Evolutionary conservation across 2,329 filamentous ascomycete species (phyloP).

Genomic region (Ophiostoma perfectum): DNA sequence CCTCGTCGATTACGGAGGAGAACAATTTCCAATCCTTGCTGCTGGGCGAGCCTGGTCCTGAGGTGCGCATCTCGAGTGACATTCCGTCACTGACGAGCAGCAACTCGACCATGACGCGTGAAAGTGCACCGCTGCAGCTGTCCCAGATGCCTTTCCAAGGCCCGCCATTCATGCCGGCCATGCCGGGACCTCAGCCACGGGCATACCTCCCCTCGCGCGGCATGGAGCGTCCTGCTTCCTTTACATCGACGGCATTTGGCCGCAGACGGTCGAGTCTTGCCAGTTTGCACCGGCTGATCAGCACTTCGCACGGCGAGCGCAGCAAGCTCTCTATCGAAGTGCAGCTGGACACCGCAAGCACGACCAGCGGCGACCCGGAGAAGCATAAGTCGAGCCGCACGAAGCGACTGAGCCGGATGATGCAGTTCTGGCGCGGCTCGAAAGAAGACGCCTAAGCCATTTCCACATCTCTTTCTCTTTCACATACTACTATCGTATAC

Average conservation of each 20-base stretch:
- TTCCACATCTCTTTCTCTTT: background rate
- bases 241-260: constrained; percentile 58
- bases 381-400: constrained; percentile 58
- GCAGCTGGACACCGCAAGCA: constrained; percentile 40
- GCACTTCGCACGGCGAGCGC: constrained; percentile 66
- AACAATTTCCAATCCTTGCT: constrained; percentile 66
- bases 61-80: constrained; percentile 63
- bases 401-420: constrained; percentile 66
- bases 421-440: constrained; percentile 68
- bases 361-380: constrained; percentile 39
- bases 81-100: constrained; percentile 71
- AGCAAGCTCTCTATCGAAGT: constrained; percentile 71
- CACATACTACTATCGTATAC: background rate
- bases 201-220: constrained; percentile 46
- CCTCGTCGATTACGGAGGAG: constrained; percentile 68
- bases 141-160: constrained; percentile 34
- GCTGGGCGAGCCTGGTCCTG: constrained; percentile 68
- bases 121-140: constrained; percentile 49
- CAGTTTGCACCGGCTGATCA: constrained; percentile 70
- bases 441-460: constrained; percentile 37
- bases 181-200: constrained; percentile 38
- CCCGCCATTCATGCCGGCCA: constrained; percentile 34
- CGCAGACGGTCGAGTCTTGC: constrained; percentile 70
- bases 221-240: constrained; percentile 54
- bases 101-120: constrained; percentile 69